phyloP scores from a whole-genome alignment of 1,284 basidiomycete genomes.

The Irpex sp. region DNA sequence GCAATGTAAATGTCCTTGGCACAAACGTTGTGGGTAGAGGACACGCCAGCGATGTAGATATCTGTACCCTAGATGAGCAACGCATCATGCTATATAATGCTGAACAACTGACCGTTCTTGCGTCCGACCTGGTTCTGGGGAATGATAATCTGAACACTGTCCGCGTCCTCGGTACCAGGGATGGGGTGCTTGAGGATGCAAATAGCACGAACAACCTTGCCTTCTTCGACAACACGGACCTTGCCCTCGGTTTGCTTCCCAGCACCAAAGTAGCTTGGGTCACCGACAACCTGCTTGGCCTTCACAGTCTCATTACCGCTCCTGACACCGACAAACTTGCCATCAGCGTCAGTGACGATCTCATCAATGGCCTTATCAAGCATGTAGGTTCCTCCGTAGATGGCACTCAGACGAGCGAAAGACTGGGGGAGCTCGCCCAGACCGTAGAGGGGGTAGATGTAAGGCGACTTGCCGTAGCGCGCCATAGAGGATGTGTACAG shows the following conservation, averaged over 20 bases:
- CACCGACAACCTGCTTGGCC: conserved; percentile 97
- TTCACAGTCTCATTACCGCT: conserved; percentile 92
- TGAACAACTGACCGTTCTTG: conserved; percentile 75
- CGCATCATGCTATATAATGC: not conserved
- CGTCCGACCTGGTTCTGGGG: conserved; percentile 97
- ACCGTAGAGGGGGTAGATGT: conserved; percentile 99
- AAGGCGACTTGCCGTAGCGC: conserved; percentile 98
- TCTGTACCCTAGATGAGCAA: conserved; percentile 47
- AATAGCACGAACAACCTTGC: conserved; percentile 95
- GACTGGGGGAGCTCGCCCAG: conserved; percentile 99
- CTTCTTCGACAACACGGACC: conserved; percentile 86
- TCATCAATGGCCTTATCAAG: conserved; percentile 94
- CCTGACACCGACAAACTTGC: conserved; percentile 92
- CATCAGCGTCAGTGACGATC: conserved; percentile 83
- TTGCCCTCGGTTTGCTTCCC: conserved; percentile 66
- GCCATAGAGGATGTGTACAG: conserved; percentile 99
- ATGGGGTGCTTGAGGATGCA: conserved; percentile 99
- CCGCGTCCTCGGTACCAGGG: conserved; percentile 93
- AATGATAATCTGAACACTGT: conserved; percentile 97
- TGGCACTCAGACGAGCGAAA: conserved; percentile 96
- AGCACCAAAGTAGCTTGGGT: conserved; percentile 95
- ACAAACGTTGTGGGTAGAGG: conserved; percentile 95
- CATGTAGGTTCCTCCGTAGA: conserved; percentile 99
- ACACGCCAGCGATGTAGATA: conserved; percentile 98
- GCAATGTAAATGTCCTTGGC: conserved; percentile 94